Conservation (phyloP, 2,329 filamentous ascomycete species). For the Alternaria gansuensis region DNA sequence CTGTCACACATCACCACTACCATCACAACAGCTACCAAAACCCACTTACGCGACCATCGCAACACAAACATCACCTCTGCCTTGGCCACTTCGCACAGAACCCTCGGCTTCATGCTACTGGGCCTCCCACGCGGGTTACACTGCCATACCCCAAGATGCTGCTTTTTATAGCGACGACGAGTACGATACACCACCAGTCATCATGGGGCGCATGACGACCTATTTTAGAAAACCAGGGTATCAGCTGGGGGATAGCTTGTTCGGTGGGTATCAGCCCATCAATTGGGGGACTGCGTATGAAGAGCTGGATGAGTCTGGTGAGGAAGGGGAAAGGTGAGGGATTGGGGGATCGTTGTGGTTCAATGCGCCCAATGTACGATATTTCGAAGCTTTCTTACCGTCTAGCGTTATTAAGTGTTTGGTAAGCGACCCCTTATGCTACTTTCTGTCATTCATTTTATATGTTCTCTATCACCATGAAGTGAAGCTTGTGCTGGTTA, state of each 20-base stretch:
- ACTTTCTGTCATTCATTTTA: not conserved
- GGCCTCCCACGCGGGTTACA: constrained; percentile 16
- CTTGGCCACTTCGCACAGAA: constrained; percentile 27
- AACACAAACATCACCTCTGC: constrained; percentile 37
- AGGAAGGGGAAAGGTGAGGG: not conserved
- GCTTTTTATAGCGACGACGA: constrained; percentile 8
- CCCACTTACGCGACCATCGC: constrained; percentile 34
- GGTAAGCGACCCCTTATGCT: not conserved
- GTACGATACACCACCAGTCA: constrained; percentile 34
- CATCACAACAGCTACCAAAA: not conserved
- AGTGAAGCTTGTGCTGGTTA: not conserved
- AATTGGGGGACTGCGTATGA: constrained; percentile 5
- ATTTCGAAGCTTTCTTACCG: not conserved
- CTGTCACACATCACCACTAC: constrained; percentile 16
- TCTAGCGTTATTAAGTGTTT: not conserved
- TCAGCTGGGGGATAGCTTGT: constrained; percentile 45
- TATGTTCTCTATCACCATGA: not conserved
- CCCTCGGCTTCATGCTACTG: constrained; percentile 8
- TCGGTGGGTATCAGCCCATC: constrained; percentile 34
- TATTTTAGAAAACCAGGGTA: constrained; percentile 48
- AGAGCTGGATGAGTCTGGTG: not conserved
- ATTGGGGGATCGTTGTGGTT: not conserved
- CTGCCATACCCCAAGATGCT: constrained; percentile 23
- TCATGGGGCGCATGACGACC: constrained; percentile 46
- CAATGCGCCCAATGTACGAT: not conserved